Conservation (phyloP, 2,329 filamentous ascomycete species). For the Macrophomina pseudophaseolina region DNA sequence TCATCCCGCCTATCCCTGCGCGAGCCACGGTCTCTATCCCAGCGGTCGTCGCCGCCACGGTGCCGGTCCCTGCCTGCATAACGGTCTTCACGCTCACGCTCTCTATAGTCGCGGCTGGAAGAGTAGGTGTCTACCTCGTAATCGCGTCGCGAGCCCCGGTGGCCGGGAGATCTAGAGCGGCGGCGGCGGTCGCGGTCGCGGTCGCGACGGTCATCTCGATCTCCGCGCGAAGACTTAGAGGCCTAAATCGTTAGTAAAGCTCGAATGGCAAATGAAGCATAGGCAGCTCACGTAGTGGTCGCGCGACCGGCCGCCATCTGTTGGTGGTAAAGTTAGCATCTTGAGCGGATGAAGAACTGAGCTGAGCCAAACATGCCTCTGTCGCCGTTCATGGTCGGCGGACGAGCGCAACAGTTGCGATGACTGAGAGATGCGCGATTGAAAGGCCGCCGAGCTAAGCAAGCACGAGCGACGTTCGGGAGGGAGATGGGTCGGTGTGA, state of each 20-base stretch:
- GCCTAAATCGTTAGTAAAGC: slow-evolving; percentile 36
- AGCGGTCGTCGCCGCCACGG: slow-evolving; percentile 62
- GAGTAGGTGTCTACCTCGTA: slow-evolving; percentile 86
- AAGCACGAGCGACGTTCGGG: slow-evolving; percentile 17
- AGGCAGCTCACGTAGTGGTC: slow-evolving; percentile 44
- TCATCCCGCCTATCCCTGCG: slow-evolving; percentile 37
- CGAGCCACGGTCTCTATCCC: slow-evolving; percentile 69
- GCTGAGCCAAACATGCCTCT: slow-evolving; percentile 13
- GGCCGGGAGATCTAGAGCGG: slow-evolving; percentile 85
- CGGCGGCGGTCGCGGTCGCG: slow-evolving; percentile 57
- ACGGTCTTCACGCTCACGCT: slow-evolving; percentile 90
- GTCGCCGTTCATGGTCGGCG: slow-evolving; percentile 26
- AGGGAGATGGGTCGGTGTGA: not conserved
- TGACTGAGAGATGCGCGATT: slow-evolving; percentile 16
- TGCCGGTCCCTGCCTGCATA: slow-evolving; percentile 72
- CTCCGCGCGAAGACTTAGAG: slow-evolving; percentile 51
- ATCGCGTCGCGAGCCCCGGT: slow-evolving; percentile 72
- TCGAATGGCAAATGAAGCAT: slow-evolving; percentile 30
- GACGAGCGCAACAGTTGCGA: slow-evolving; percentile 13
- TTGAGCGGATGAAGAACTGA: slow-evolving; percentile 17
- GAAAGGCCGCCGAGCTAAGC: slow-evolving; percentile 14
- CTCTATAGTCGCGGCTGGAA: slow-evolving; percentile 88
- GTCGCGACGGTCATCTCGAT: slow-evolving; percentile 43
- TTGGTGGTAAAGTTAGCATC: slow-evolving; percentile 5
- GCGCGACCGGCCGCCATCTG: slow-evolving; percentile 38